Evolutionary conservation across 1,139 yeast genomes (phyloP).

Genomic region (Yamadazyma atmosphaerica): DNA sequence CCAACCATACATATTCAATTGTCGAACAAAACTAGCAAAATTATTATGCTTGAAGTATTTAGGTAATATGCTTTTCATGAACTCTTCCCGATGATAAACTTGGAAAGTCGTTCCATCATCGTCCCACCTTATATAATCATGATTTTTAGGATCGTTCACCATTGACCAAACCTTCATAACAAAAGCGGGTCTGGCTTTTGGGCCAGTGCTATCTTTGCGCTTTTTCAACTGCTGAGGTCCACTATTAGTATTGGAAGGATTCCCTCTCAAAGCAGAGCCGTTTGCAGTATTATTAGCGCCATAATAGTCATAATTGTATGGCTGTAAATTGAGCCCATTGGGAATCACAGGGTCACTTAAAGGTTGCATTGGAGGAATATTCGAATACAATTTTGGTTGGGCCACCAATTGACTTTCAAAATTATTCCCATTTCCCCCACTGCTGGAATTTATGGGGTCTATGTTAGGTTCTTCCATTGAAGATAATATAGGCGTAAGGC

Average conservation of each 20-base stretch:
- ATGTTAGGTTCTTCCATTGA: constrained; percentile 12
- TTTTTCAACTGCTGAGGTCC: constrained; percentile 3
- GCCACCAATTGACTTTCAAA: constrained; percentile 15
- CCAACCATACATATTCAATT: constrained; percentile 97
- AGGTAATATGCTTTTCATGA: constrained; percentile 82
- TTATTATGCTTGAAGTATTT: constrained; percentile 91
- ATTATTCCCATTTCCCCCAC: constrained; percentile 1
- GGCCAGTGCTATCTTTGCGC: constrained; percentile 32
- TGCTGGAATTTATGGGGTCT: constrained; percentile 8
- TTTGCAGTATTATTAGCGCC: neutral
- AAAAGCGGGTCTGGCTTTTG: constrained; percentile 72
- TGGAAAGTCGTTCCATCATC: constrained; percentile 83
- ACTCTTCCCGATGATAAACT: constrained; percentile 80
- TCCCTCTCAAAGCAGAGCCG: neutral
- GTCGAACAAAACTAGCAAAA: constrained; percentile 93
- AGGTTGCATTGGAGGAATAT: constrained; percentile 35
- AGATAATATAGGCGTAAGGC: constrained; percentile 13
- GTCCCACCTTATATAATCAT: constrained; percentile 77
- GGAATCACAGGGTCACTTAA: constrained; percentile 39
- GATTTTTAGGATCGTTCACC: constrained; percentile 79
- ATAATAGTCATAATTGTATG: constrained; percentile 6
- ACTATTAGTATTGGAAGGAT: constrained; percentile 1
- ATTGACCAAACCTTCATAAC: constrained; percentile 92
- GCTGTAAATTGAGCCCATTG: constrained; percentile 15
- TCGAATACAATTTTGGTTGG: constrained; percentile 18